Base-by-base conservation (phyloP, 169 alveolate species). In the Theileria parva region DNA sequence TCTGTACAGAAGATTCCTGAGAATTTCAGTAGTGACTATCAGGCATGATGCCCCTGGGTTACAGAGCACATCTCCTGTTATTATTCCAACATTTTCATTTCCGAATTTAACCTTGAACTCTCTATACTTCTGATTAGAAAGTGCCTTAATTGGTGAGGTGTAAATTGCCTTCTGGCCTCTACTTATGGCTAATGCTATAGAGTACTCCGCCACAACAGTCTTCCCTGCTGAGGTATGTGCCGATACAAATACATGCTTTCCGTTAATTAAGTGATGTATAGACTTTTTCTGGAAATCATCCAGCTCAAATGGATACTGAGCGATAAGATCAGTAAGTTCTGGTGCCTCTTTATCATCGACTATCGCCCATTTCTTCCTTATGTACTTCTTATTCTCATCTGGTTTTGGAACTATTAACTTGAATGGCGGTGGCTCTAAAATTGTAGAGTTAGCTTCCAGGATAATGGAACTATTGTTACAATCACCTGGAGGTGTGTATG, bases 201-300 rank as follows among this genome's bases (percentile, higher is more conserved):
- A 99, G 91, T 98, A 97, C 85, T 96, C 99, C 11, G 99, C 99
- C 19, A 98, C 97, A 0, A 97, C 98, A 2, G 99, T 97, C 83
- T 97, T 97, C 28, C 99, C 99, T 34, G 99, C 99, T n/a, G 99
- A 97, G 19, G 99, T 98, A 79, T 97, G 99, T 1, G 99, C 99
- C 55, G 99, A 97, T 0, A 98, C 99, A 60, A 98, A 96, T 9
- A 98, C 99, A 77, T 95, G 95, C 76, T 96, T 93, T 68, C 92
- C 92, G 59, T 93, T 92, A 76, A 96, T 98, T 27, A 98, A 87
- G 76, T 97, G 95, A 34, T 95, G 86, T 11, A 97, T 91, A 1
- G 99, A 97, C 69, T 99, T 90, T 80, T 98, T 98, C 92, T 98
- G 98, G 88, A 98, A 98, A 60, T 80, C 95, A 77, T 98, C 99